Percentiles rank a stretch among this genome's conserved stretches.
These are phyloP conservation scores for Hygrophorus russula DNA, from an alignment of 768 basidiomycete species.

Conservation along the genomic window DNA sequence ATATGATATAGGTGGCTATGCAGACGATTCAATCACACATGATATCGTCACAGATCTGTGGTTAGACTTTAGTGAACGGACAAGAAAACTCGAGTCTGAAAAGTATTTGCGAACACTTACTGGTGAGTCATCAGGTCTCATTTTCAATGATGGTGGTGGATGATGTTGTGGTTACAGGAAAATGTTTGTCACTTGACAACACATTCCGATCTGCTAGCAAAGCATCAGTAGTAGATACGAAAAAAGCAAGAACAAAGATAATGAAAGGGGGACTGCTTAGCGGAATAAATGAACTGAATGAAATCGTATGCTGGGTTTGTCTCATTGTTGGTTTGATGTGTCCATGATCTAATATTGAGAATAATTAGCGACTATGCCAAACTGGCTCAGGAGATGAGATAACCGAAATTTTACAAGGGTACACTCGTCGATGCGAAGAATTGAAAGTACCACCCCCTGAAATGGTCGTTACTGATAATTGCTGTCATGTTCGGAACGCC, in stretches of 20 bases:
- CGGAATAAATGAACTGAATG: neutral
- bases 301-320: neutral
- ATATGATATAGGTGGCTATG: neutral
- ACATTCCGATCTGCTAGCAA: neutral
- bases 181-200: neutral
- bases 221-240: neutral
- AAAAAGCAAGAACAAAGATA: neutral
- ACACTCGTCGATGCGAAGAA: neutral
- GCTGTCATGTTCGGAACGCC: slow-evolving; percentile 1
- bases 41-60: neutral
- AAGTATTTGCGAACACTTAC: neutral
- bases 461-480: slow-evolving; percentile 2
- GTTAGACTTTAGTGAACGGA: neutral
- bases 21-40: neutral
- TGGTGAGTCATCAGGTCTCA: neutral
- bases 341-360: neutral
- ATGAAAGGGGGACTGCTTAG: neutral
- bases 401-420: neutral
- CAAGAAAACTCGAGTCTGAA: neutral
- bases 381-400: neutral
- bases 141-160: neutral
- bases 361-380: neutral
- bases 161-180: neutral
- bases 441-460: neutral
- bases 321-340: neutral